Conservation (phyloP, 345 rosid genomes). For the Noccaea caerulescens region DNA sequence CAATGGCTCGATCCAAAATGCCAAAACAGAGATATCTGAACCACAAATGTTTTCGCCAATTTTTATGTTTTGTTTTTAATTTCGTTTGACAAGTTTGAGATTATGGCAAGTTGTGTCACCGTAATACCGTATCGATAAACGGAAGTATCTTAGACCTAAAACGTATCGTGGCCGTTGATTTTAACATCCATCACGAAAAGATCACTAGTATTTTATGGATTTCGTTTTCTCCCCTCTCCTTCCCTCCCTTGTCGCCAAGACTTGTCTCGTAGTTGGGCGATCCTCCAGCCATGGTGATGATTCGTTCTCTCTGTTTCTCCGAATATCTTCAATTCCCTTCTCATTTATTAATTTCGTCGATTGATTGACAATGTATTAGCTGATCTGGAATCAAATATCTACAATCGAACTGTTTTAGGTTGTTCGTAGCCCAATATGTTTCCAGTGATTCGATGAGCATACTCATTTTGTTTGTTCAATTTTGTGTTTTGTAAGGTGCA, state of each 20-base stretch:
- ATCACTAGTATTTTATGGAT: conserved; percentile 7
- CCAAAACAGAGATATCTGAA: neutral
- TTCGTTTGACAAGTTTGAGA: neutral
- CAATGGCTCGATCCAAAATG: conserved; percentile 11
- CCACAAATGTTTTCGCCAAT: neutral
- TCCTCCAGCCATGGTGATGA: conserved; percentile 23
- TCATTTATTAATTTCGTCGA: neutral
- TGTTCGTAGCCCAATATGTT: neutral
- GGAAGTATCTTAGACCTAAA: neutral
- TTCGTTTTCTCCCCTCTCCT: neutral
- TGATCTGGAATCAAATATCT: conserved; percentile 12
- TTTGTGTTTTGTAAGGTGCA: conserved; percentile 5
- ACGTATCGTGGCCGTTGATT: conserved; percentile 45
- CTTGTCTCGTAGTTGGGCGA: conserved; percentile 8
- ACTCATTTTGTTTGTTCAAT: neutral
- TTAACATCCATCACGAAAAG: neutral
- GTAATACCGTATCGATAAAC: neutral
- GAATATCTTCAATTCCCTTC: neutral
- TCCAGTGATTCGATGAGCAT: neutral
- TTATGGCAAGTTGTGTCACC: neutral
- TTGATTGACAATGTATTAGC: neutral
- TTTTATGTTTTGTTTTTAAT: neutral
- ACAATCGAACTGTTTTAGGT: neutral
- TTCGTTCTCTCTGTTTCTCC: neutral
- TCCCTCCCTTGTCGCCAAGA: neutral